phyloP scores from a whole-genome alignment of 2,329 filamentous ascomycete genomes.

The Mycosphaerelloides madeirae region DNA sequence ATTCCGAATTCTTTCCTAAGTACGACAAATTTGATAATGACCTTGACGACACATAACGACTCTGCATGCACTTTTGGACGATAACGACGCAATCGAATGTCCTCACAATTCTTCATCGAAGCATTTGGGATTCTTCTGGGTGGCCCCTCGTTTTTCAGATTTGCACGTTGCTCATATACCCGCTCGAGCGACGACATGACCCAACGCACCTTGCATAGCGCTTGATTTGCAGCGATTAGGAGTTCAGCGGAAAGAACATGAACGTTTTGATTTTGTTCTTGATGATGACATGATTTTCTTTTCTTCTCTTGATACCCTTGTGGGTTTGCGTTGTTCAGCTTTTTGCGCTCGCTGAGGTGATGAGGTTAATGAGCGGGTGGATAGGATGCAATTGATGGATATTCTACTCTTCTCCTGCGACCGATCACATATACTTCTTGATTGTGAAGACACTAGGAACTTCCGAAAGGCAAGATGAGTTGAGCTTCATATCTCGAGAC shows the following conservation, averaged over 20 bases:
- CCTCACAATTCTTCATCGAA: not conserved
- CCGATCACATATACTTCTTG: too few relatives aligned
- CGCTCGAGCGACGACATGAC: not conserved
- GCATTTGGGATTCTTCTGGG: not conserved
- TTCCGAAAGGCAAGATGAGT: too few relatives aligned
- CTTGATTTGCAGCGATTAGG: too few relatives aligned
- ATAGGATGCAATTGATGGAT: too few relatives aligned
- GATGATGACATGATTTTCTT: not conserved
- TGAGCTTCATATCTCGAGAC: too few relatives aligned
- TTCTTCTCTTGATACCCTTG: constrained; percentile 2
- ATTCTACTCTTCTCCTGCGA: too few relatives aligned
- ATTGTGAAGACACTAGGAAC: too few relatives aligned
- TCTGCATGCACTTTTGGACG: not conserved
- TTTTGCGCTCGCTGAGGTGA: constrained; percentile 2
- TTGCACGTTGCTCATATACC: not conserved
- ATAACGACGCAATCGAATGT: not conserved
- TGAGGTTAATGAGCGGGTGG: too few relatives aligned
- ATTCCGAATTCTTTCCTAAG: not conserved
- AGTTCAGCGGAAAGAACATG: not conserved
- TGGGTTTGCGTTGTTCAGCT: constrained; percentile 1
- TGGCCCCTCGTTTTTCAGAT: not conserved
- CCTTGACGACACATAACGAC: constrained; percentile 5
- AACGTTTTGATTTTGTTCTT: not conserved
- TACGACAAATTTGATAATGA: not conserved
- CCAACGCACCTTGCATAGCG: not conserved